Percentiles rank a stretch among this genome's conserved stretches.
Conservation (phyloP, 768 basidiomycete species). For the Pleurotus eryngii region DNA sequence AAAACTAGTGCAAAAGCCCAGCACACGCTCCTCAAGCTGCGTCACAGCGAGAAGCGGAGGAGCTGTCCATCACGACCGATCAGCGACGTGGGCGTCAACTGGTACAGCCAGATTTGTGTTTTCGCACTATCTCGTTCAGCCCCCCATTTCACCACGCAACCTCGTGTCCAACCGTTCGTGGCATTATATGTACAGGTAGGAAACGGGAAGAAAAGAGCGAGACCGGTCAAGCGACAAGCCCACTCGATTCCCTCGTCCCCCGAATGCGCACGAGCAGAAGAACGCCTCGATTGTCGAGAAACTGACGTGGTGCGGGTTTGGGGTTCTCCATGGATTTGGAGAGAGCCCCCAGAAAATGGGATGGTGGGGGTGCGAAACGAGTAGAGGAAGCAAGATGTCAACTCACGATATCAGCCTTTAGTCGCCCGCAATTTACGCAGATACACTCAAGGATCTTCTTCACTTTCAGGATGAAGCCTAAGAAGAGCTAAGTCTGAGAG, state of each 20-base stretch:
- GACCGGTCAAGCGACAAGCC: slow-evolving; percentile 94
- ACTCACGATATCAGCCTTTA: slow-evolving; percentile 98
- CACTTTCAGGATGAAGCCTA: slow-evolving; percentile 97
- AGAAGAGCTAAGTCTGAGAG: neutral
- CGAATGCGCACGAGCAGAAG: slow-evolving; percentile 63
- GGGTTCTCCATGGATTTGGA: slow-evolving; percentile 90
- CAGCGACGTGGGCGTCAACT: slow-evolving; percentile 29
- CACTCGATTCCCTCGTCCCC: slow-evolving; percentile 54
- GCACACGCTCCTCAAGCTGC: slow-evolving; percentile 57
- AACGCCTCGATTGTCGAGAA: slow-evolving; percentile 80
- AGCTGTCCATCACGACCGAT: slow-evolving; percentile 41
- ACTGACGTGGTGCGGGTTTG: slow-evolving; percentile 83
- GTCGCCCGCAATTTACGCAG: slow-evolving; percentile 97
- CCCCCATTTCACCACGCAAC: slow-evolving; percentile 95
- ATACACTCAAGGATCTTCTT: slow-evolving; percentile 99
- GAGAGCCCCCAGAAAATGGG: slow-evolving; percentile 99
- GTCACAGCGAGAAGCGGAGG: slow-evolving; percentile 63
- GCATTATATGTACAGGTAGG: slow-evolving; percentile 42
- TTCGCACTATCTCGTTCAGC: slow-evolving; percentile 93
- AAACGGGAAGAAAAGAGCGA: slow-evolving; percentile 29
- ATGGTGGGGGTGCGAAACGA: slow-evolving; percentile 92
- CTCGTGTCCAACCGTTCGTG: slow-evolving; percentile 83
- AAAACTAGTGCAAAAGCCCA: slow-evolving; percentile 57
- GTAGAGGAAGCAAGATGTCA: slow-evolving; percentile 67
- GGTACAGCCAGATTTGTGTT: slow-evolving; percentile 30